Conservation (phyloP, 257 asterid genomes). For the Plectranthus barbatus region DNA sequence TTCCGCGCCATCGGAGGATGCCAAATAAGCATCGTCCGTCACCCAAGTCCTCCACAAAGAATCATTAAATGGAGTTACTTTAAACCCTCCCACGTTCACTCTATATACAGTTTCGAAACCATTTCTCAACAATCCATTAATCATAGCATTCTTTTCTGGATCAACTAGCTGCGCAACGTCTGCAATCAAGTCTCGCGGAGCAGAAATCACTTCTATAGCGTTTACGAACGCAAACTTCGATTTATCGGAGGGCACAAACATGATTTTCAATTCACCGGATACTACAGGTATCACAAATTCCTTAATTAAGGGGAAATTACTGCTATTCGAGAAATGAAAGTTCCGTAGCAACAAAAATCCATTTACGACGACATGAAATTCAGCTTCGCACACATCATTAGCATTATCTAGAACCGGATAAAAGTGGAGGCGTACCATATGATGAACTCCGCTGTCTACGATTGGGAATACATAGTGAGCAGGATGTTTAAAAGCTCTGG, state of each 20-base stretch:
- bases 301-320: slow-evolving; percentile 43
- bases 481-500: slow-evolving; percentile 60
- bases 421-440: slow-evolving; percentile 72
- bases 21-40: no score
- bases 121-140: slow-evolving; percentile 46
- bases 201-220: no score
- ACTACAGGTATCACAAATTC: slow-evolving; percentile 58
- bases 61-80: slow-evolving; percentile 91
- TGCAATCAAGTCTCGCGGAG: no score
- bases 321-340: no score
- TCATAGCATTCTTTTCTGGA: slow-evolving; percentile 34
- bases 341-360: slow-evolving; percentile 50
- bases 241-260: slow-evolving; percentile 41
- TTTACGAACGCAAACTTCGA: slow-evolving; percentile 61
- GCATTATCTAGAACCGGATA: slow-evolving; percentile 31
- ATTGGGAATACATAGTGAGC: slow-evolving; percentile 48
- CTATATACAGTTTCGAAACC: slow-evolving; percentile 77
- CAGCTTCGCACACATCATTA: slow-evolving; percentile 27
- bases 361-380: slow-evolving; percentile 82
- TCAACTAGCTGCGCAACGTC: slow-evolving; percentile 38
- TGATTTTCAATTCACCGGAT: slow-evolving; percentile 39
- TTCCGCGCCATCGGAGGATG: slow-evolving; percentile 26
- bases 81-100: slow-evolving; percentile 83
- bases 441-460: slow-evolving; percentile 50
- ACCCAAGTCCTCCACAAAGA: no score